Percentiles rank a stretch among this genome's conserved stretches.
Evolutionary conservation across 2,329 filamentous ascomycete genomes (phyloP).

Genomic region (Colletotrichum kahawae): DNA sequence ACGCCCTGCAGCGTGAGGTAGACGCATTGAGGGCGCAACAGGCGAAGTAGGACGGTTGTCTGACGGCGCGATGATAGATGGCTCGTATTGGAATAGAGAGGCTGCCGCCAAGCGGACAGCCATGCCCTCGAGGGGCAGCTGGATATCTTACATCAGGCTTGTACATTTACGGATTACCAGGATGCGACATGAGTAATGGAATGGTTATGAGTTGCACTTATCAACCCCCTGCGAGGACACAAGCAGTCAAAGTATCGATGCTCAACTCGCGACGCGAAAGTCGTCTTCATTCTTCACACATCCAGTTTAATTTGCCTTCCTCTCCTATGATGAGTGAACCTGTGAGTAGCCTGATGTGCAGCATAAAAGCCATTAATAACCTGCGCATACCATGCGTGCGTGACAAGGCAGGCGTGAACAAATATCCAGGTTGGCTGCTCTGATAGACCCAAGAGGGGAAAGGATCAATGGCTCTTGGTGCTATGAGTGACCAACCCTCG

Average conservation of each 20-base stretch:
- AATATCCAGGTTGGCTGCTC: neutral
- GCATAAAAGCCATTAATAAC: neutral
- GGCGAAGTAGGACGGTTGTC: conserved; percentile 24
- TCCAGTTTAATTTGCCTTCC: neutral
- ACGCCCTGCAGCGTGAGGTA: conserved; percentile 75
- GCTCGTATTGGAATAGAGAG: conserved; percentile 1
- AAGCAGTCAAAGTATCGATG: neutral
- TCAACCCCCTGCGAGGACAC: neutral
- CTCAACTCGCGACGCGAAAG: neutral
- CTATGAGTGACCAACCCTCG: neutral
- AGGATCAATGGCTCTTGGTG: neutral
- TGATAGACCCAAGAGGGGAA: neutral
- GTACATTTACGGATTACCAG: conserved; percentile 14
- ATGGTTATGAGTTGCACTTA: conserved; percentile 11
- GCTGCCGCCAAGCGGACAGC: neutral
- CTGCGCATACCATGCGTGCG: neutral
- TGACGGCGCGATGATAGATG: conserved; percentile 1
- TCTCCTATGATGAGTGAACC: neutral
- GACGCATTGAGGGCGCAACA: conserved; percentile 64
- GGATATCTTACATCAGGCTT: conserved; percentile 1
- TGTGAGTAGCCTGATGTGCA: neutral
- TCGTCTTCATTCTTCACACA: neutral
- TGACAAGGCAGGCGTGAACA: neutral
- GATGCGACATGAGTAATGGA: conserved; percentile 22
- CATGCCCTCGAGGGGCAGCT: neutral